Conservation (phyloP, 2,329 filamentous ascomycete species). For the Rutstroemia sp. region DNA sequence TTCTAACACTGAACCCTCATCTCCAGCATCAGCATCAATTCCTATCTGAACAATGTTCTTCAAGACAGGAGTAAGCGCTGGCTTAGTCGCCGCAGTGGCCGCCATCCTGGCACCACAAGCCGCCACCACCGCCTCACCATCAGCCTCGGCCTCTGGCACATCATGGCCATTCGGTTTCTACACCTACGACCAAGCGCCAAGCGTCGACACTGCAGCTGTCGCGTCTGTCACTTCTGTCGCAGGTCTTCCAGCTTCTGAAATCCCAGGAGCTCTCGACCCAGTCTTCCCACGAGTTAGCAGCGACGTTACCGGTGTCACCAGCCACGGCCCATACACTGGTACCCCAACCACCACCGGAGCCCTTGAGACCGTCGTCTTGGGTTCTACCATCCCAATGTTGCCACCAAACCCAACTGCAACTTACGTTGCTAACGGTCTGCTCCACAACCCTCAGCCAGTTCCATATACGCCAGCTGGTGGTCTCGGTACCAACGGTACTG, state of each 20-base stretch:
- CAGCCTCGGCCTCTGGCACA: not conserved
- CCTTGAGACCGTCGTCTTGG: slow-evolving; percentile 48
- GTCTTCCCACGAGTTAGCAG: slow-evolving; percentile 37
- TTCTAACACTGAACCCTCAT: not conserved
- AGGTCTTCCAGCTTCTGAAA: slow-evolving; percentile 20
- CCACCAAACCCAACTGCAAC: slow-evolving; percentile 57
- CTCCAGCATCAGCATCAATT: not conserved
- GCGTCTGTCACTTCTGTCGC: slow-evolving; percentile 21
- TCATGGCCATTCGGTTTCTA: slow-evolving; percentile 10
- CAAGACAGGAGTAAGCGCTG: not conserved
- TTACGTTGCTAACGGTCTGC: slow-evolving; percentile 64
- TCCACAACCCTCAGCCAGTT: slow-evolving; percentile 60
- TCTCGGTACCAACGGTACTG: slow-evolving; percentile 48
- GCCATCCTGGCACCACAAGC: not conserved
- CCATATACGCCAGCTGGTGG: slow-evolving; percentile 42
- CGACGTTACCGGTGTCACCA: slow-evolving; percentile 49
- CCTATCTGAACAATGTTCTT: slow-evolving; percentile 3
- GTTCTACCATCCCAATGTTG: slow-evolving; percentile 47
- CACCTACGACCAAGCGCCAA: slow-evolving; percentile 21
- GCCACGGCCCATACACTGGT: slow-evolving; percentile 62
- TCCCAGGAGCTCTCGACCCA: slow-evolving; percentile 23
- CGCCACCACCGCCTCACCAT: not conserved
- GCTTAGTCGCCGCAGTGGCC: not conserved
- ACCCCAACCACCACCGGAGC: slow-evolving; percentile 64
- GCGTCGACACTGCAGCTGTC: slow-evolving; percentile 21